A percentile compares a stretch with the other conserved stretches of the same genome.
Evolutionary conservation across 148 eudicot species (phyloP).

Genomic region (Vaccinium macrocarpon): DNA sequence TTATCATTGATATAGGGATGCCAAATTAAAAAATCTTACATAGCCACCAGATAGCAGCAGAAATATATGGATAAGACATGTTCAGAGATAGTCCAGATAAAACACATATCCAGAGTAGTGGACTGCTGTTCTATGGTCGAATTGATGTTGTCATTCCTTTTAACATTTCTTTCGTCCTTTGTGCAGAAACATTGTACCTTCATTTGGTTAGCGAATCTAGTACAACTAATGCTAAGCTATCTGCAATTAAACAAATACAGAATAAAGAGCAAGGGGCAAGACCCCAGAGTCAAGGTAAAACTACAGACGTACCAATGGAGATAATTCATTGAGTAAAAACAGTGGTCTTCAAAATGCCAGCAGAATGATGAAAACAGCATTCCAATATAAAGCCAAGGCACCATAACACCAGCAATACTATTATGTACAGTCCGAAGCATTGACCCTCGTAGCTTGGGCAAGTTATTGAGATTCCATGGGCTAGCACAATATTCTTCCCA

Average conservation of each 20-base stretch:
- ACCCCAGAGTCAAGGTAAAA: neutral
- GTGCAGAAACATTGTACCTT: neutral
- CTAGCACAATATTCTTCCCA: slow-evolving; percentile 84
- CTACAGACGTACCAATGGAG: slow-evolving; percentile 77
- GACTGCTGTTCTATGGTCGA: neutral
- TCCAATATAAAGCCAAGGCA: slow-evolving; percentile 97
- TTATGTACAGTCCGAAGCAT: slow-evolving; percentile 94
- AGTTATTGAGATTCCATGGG: slow-evolving; percentile 98
- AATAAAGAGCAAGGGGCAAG: slow-evolving; percentile 2
- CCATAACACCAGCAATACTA: slow-evolving; percentile 98
- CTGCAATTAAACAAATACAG: neutral
- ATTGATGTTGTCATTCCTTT: neutral
- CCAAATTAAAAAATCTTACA: neutral
- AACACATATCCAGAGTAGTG: neutral
- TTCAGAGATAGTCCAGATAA: neutral
- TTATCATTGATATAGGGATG: neutral
- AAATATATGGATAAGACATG: neutral
- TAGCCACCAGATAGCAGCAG: neutral
- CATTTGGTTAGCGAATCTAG: neutral
- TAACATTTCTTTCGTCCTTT: neutral
- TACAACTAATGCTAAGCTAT: neutral
- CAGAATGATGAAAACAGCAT: slow-evolving; percentile 99
- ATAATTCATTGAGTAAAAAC: slow-evolving; percentile 98
- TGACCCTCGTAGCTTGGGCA: slow-evolving; percentile 90
- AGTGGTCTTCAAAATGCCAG: slow-evolving; percentile 99